Evolutionary conservation across 2,329 filamentous ascomycete genomes (phyloP), one percentile per base, ranked within the genome.

Genomic region (Parastagonospora avenae): DNA sequence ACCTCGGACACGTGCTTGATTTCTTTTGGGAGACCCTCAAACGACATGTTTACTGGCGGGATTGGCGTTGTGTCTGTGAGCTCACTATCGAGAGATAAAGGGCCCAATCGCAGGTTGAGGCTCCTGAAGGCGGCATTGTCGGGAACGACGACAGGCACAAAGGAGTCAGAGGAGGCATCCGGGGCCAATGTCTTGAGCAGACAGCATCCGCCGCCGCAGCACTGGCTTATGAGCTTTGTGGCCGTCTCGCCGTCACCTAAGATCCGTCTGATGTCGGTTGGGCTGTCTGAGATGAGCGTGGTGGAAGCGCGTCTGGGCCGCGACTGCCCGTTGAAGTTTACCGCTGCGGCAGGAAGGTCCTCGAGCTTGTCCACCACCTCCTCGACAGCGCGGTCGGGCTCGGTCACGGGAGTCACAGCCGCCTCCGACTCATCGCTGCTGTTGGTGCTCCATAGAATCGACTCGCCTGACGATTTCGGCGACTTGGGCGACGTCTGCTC

Each of bases 101-200:
- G 82, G 50, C 86, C 85, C 53, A 97, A 81, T 63, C 88, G 89
- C 61, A 97, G 82, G 45, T 86, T 81, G 42, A 99, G 81, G 53
- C 88, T 90, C 48, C 85, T 82, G 77, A 90, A 99, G 12, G 94
- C 94, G 52, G 88, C 83, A 65, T 96, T 97, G 72, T 94, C 86
- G 1, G 93, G 92, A 2, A 79, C 71, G 31, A 76, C 73, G 45
- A 87, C 77, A 2, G 82, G 79, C 5, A 68, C 67, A 39, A 73
- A 76, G 42, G 72, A 66, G 36, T 78, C 72, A 35, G 76, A 69
- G 7, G 76, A 68, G 4, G 75, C 77, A 51, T 80, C 73, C 6
- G 79, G 71, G 33, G 77, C 77, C 62, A 86, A 65, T 29, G 80
- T 79, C 65, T 85, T 79, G 50, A 84, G 75, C 66, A 84, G 79